phyloP scores from a whole-genome alignment of 139 green algal species.

The Chlorella vulgaris region DNA sequence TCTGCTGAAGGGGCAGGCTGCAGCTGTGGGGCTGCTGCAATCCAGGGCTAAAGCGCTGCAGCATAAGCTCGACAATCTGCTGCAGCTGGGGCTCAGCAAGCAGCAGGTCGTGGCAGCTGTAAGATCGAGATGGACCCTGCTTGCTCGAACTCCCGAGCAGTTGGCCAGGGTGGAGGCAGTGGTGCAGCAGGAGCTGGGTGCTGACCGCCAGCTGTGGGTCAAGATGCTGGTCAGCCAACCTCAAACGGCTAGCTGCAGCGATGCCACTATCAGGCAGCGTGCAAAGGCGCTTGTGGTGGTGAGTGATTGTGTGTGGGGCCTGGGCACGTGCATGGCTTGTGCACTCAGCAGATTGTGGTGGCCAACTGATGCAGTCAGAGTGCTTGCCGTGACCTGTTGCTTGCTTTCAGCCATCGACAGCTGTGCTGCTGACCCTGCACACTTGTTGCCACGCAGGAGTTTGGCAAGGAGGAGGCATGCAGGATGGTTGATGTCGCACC shows the following conservation, averaged over 20 bases:
- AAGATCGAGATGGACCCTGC: not conserved
- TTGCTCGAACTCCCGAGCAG: not conserved
- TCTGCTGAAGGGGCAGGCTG: too few relatives aligned
- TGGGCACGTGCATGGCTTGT: too few relatives aligned
- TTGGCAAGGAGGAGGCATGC: not conserved
- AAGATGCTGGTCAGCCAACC: too few relatives aligned
- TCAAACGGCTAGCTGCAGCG: not conserved
- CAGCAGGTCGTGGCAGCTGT: not conserved
- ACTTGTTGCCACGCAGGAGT: not conserved
- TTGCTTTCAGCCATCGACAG: not conserved
- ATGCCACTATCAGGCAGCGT: too few relatives aligned
- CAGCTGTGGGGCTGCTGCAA: not conserved
- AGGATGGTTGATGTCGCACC: too few relatives aligned
- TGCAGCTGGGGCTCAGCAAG: not conserved
- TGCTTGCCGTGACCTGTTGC: too few relatives aligned
- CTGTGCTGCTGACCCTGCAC: not conserved
- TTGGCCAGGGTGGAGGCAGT: not conserved
- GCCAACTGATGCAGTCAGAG: too few relatives aligned
- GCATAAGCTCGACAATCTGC: too few relatives aligned
- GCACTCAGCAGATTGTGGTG: too few relatives aligned
- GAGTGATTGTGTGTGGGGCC: too few relatives aligned
- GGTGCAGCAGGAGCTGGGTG: not conserved
- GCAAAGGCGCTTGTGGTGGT: not conserved
- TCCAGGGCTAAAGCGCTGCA: too few relatives aligned
- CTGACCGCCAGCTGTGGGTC: not conserved